Evolutionary conservation across 495 filamentous ascomycete species (phyloP).

Genomic region (Extremus antarcticus): DNA sequence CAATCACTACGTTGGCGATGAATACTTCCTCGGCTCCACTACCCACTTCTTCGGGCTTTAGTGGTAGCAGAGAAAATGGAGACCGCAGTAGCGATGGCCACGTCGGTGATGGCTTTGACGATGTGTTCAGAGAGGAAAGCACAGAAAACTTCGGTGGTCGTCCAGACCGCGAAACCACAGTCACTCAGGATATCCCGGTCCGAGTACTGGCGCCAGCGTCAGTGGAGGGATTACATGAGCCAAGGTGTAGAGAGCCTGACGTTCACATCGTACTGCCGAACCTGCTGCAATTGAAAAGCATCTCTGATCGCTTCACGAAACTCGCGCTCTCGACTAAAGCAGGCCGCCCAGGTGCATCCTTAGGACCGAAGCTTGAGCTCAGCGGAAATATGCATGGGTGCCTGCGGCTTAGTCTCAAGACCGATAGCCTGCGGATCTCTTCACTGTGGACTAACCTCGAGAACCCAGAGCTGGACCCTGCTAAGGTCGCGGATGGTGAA

Average conservation of each 20-base stretch:
- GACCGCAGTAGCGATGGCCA: slow-evolving; percentile 23
- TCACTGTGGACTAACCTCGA: slow-evolving; percentile 70
- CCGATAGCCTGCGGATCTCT: slow-evolving; percentile 70
- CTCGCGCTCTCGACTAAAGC: slow-evolving; percentile 41
- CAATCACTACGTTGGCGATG: slow-evolving; percentile 58
- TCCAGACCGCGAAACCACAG: slow-evolving; percentile 60
- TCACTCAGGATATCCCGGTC: slow-evolving; percentile 96
- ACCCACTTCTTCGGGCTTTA: not conserved
- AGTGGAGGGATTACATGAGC: slow-evolving; percentile 81
- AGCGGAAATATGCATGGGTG: slow-evolving; percentile 88
- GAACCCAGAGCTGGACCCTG: slow-evolving; percentile 74
- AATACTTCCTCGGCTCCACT: slow-evolving; percentile 18
- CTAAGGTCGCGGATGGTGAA: slow-evolving; percentile 50
- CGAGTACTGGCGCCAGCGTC: slow-evolving; percentile 68
- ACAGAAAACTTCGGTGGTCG: slow-evolving; percentile 34
- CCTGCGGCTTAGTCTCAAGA: slow-evolving; percentile 59
- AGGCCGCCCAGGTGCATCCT: slow-evolving; percentile 16
- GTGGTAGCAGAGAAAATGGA: slow-evolving; percentile 9
- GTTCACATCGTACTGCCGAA: slow-evolving; percentile 85
- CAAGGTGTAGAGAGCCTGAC: slow-evolving; percentile 79
- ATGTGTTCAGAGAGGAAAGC: slow-evolving; percentile 11
- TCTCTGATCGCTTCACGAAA: slow-evolving; percentile 88
- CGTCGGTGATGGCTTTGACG: not conserved
- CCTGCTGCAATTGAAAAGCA: slow-evolving; percentile 72
- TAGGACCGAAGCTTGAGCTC: slow-evolving; percentile 59